phyloP scores from a whole-genome alignment of 805 yeast genomes.

The Geotrichum ghanense region DNA sequence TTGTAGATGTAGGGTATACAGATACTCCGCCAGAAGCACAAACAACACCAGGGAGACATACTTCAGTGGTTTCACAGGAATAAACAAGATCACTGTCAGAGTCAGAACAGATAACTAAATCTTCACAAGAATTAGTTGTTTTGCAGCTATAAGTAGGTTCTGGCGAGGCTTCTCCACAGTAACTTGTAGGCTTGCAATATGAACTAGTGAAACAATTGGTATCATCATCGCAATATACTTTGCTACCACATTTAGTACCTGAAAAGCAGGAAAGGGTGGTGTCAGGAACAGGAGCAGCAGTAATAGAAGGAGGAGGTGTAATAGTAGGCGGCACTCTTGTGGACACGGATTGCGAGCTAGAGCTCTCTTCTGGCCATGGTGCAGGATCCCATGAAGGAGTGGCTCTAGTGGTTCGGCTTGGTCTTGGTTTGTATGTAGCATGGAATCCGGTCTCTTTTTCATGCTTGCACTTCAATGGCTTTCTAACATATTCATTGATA shows the following conservation, averaged over 20 bases:
- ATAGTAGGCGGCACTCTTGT: neutral
- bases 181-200: neutral
- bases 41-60: neutral
- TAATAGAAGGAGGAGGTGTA: neutral
- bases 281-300: neutral
- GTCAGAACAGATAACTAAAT: neutral
- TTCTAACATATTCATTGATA: neutral
- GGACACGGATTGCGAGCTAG: neutral
- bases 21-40: neutral
- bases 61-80: neutral
- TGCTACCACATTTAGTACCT: neutral
- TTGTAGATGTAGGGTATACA: neutral
- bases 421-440: neutral
- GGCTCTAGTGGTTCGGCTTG: neutral
- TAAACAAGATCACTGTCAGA: neutral
- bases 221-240: neutral
- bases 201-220: neutral
- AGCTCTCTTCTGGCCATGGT: neutral
- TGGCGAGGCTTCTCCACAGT: neutral
- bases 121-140: neutral
- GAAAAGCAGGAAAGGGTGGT: neutral
- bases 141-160: neutral
- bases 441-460: neutral
- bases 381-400: slow-evolving; percentile 1
- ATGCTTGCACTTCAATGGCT: neutral